Percentiles rank a stretch among this genome's conserved stretches.
phyloP scores from a whole-genome alignment of 1,139 yeast species.

The Waltiozyma sp. region DNA sequence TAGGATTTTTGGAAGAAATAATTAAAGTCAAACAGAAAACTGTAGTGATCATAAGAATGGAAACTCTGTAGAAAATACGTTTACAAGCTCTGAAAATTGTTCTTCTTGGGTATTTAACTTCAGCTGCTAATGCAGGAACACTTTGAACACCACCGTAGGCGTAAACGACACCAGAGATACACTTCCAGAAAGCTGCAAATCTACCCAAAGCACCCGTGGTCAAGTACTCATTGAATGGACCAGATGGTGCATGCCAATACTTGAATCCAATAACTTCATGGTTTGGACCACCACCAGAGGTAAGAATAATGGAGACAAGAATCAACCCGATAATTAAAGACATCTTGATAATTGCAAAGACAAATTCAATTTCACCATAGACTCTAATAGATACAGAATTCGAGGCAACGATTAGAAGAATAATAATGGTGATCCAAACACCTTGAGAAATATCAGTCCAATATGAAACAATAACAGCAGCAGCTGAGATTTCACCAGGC shows the following conservation, averaged over 20 bases:
- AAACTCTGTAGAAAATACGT: constrained; percentile 34
- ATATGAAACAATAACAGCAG: constrained; percentile 45
- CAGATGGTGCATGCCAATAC: constrained; percentile 40
- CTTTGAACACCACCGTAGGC: constrained; percentile 38
- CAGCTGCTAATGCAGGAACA: constrained; percentile 37
- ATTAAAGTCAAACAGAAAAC: constrained; percentile 36
- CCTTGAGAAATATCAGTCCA: constrained; percentile 39
- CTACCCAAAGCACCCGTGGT: constrained; percentile 39
- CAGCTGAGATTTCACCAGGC: constrained; percentile 69
- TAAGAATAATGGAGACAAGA: constrained; percentile 36
- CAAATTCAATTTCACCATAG: constrained; percentile 41
- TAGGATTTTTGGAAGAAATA: constrained; percentile 33
- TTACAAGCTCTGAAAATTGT: constrained; percentile 36
- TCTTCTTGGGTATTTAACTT: constrained; percentile 37
- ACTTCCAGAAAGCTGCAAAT: constrained; percentile 34
- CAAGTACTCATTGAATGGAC: constrained; percentile 40
- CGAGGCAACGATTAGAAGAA: constrained; percentile 28
- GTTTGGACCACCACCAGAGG: constrained; percentile 53
- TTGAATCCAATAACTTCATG: constrained; percentile 42
- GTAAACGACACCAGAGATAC: constrained; percentile 28
- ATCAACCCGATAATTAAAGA: constrained; percentile 37
- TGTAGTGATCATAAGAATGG: constrained; percentile 32
- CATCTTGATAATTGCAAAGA: constrained; percentile 38
- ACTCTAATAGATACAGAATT: constrained; percentile 37
- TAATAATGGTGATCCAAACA: constrained; percentile 39